Evolutionary conservation across 2,329 filamentous ascomycete genomes (phyloP), one percentile per base, ranked within the genome.

Genomic region (Claviceps humidiphila): DNA sequence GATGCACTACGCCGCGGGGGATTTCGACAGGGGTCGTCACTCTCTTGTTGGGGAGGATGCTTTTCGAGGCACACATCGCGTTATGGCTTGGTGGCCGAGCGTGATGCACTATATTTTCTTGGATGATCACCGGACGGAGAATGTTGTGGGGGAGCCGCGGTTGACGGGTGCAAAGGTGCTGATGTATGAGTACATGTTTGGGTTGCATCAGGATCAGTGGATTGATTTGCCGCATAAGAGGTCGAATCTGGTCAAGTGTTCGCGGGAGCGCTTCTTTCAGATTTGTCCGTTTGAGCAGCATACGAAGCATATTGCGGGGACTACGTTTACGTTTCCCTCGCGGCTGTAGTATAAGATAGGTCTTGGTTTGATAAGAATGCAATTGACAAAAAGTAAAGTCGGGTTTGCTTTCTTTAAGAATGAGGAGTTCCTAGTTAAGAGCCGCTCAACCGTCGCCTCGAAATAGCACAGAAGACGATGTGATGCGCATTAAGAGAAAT

Each of bases 61-160:
- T 34, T 82, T 76, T 69, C 75, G 79, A 6, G 79, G 79, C 11
- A 75, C 78, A 38, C 76, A 82, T 59, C 75, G 79, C 38, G 79
- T 81, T 39, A 74, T 73, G 54, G 78, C 78, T 2, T 82, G 78
- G 78, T 81, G 76, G 74, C 76, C 74, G 52, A 77, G 74, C 56
- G 66, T 80, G 61, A 80, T 82, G 71, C 79, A 82, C 66, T 82
- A 80, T 60, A 66, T 80, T 45, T 82, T 78, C 64, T 71, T 82
- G 38, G 79, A 82, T 58, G 78, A 82, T 57, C 72, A 76, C 52
- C 74, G 79, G 51, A 82, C 79, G 2, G 69, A 64, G 62, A 68
- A 69, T 55, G 74, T 81, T 8, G 76, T 82, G 7, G 83, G 83
- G 55, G 87, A 91, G 70, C 86, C 87, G 38, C 49, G 49, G 3